Percentiles rank a stretch among this genome's conserved stretches.
Conservation (phyloP, 768 basidiomycete genomes). For the Crassisporium funariophilum region DNA sequence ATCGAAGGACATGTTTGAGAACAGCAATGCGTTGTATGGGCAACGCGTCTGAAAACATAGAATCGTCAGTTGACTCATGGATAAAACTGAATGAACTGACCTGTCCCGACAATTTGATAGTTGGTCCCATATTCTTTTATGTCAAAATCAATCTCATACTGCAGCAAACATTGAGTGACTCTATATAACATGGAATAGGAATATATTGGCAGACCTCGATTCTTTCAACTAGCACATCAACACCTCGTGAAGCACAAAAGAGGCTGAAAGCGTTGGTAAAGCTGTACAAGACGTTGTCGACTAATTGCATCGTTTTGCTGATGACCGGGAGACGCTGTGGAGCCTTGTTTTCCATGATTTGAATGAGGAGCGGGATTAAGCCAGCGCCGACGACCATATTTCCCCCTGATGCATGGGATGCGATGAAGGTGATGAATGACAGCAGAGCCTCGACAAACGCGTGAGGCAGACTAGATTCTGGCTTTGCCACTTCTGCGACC, state of each 20-base stretch:
- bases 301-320: conserved; percentile 87
- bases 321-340: conserved; percentile 72
- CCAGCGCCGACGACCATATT: conserved; percentile 97
- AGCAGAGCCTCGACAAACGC: conserved; percentile 84
- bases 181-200: neutral
- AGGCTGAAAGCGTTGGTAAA: conserved; percentile 86
- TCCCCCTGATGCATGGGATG: conserved; percentile 81
- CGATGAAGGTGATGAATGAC: conserved; percentile 84
- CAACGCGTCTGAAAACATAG: conserved; percentile 55
- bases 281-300: conserved; percentile 91
- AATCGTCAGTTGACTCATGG: neutral
- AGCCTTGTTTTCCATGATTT: conserved; percentile 80
- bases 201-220: conserved; percentile 63
- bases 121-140: conserved; percentile 53
- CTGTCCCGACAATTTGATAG: conserved; percentile 18
- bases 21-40: conserved; percentile 75
- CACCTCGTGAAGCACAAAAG: conserved; percentile 83
- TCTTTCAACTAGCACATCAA: conserved; percentile 81
- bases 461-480: conserved; percentile 67
- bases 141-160: conserved; percentile 72
- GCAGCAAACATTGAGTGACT: conserved; percentile 7
- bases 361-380: conserved; percentile 84
- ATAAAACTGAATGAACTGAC: conserved; percentile 13
- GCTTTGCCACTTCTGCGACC: conserved; percentile 67
- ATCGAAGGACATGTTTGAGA: conserved; percentile 89